Evolutionary conservation across 1,139 yeast species (phyloP).

Genomic region (Kodamaea derodonti): DNA sequence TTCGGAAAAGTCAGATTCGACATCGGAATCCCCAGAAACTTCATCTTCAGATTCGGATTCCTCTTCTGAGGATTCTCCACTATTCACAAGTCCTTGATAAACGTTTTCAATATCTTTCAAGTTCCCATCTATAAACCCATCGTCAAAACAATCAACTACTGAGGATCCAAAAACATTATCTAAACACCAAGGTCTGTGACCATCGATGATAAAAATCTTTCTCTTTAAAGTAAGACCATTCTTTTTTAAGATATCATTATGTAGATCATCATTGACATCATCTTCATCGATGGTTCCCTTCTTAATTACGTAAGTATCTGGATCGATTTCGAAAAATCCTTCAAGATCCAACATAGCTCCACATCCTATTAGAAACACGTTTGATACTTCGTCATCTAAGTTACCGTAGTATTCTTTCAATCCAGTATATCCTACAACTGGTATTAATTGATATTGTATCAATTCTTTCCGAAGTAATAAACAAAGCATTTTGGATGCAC

Average conservation of each 20-base stretch:
- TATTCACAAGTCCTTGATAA: slow-evolving; percentile 43
- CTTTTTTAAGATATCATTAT: slow-evolving; percentile 8
- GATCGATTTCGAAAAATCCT: slow-evolving; percentile 66
- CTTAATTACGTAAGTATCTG: slow-evolving; percentile 32
- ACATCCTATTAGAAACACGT: slow-evolving; percentile 81
- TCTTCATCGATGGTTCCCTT: slow-evolving; percentile 5
- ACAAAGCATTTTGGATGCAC: slow-evolving; percentile 79
- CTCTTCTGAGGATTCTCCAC: slow-evolving; percentile 4
- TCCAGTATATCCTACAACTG: slow-evolving; percentile 92
- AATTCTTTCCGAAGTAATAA: slow-evolving; percentile 71
- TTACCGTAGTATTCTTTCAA: slow-evolving; percentile 57
- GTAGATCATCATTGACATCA: slow-evolving; percentile 12
- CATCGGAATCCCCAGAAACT: slow-evolving; percentile 25
- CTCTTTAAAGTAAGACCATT: slow-evolving; percentile 29
- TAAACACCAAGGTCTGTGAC: slow-evolving; percentile 94
- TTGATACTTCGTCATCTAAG: slow-evolving; percentile 73
- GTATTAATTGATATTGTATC: slow-evolving; percentile 83
- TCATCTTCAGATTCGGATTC: slow-evolving; percentile 20
- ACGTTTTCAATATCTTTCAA: slow-evolving; percentile 52
- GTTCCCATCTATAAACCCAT: slow-evolving; percentile 66
- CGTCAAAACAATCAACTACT: slow-evolving; percentile 82
- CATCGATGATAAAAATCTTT: slow-evolving; percentile 77
- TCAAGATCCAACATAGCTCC: slow-evolving; percentile 94
- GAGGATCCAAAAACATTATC: slow-evolving; percentile 87
- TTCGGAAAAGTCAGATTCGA: slow-evolving; percentile 14